phyloP scores from a whole-genome alignment of 176 grass and related monocot species.

The Bothriochloa decipiens region DNA sequence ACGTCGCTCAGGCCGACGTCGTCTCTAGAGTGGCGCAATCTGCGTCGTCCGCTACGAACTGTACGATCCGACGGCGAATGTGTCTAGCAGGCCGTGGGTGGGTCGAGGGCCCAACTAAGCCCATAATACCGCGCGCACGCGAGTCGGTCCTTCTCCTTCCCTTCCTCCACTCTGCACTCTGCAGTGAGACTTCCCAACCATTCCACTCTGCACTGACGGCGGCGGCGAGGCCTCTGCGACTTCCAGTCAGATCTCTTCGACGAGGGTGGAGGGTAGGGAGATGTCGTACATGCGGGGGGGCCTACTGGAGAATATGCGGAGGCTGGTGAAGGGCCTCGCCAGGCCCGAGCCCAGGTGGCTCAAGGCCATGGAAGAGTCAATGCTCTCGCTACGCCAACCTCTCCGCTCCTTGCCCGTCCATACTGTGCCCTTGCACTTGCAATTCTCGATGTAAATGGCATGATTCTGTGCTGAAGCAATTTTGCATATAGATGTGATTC shows the following conservation, averaged over 20 bases:
- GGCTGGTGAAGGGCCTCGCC: conserved; percentile 63
- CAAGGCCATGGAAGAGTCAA: conserved; percentile 85
- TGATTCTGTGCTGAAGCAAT: too few species aligned
- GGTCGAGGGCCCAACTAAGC: not conserved
- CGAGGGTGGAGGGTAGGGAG: not conserved
- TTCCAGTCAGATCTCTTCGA: not conserved
- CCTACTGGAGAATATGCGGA: conserved; percentile 67
- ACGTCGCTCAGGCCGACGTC: not conserved
- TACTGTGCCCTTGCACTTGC: not conserved
- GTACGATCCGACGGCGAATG: not conserved
- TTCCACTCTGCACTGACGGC: not conserved
- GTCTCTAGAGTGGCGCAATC: not conserved
- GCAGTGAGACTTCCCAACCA: too few species aligned
- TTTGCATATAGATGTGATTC: too few species aligned
- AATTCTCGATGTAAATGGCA: not conserved
- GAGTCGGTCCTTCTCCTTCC: too few species aligned
- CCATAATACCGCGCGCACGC: not conserved
- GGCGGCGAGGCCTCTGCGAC: not conserved
- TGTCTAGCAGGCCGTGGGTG: not conserved
- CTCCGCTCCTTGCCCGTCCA: not conserved
- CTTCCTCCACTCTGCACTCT: too few species aligned
- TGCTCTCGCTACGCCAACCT: not conserved
- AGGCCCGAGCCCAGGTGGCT: conserved; percentile 73
- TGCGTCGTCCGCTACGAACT: not conserved
- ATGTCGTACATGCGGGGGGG: conserved; percentile 83